These are phyloP conservation scores for Alternaria hordeiaustralica DNA, from an alignment of 2,329 filamentous ascomycete genomes.

Conservation along the genomic window DNA sequence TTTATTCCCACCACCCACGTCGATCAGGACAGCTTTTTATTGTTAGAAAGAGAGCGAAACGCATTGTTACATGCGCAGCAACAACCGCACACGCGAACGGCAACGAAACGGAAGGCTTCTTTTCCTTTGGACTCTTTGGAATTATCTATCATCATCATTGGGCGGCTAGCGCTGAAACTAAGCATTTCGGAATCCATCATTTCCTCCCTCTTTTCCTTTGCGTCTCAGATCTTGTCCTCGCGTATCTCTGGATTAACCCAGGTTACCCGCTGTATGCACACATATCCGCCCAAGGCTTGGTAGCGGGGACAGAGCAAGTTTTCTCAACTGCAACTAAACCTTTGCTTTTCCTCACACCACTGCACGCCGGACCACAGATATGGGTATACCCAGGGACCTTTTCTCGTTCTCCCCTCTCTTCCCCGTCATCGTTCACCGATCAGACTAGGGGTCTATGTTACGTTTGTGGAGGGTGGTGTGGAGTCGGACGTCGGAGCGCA, in stretches of 20 bases:
- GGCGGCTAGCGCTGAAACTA: constrained; percentile 37
- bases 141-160: constrained; percentile 27
- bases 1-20: background rate
- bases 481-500: background rate
- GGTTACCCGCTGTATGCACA: background rate
- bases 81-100: background rate
- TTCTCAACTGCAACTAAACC: background rate
- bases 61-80: background rate
- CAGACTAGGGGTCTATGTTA: background rate
- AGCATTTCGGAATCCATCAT: constrained; percentile 20
- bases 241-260: background rate
- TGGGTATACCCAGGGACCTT: background rate
- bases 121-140: background rate
- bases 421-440: constrained; percentile 1
- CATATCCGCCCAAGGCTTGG: background rate
- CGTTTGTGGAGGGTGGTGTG: constrained; percentile 1
- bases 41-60: background rate
- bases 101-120: constrained; percentile 2
- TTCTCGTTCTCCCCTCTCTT: background rate
- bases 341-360: background rate
- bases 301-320: background rate
- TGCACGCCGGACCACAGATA: background rate
- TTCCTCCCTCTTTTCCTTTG: constrained; percentile 10
- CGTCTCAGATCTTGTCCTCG: constrained; percentile 2
- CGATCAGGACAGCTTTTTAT: background rate